Conservation (phyloP, 441 rosid genomes). For the California macrophylla region DNA sequence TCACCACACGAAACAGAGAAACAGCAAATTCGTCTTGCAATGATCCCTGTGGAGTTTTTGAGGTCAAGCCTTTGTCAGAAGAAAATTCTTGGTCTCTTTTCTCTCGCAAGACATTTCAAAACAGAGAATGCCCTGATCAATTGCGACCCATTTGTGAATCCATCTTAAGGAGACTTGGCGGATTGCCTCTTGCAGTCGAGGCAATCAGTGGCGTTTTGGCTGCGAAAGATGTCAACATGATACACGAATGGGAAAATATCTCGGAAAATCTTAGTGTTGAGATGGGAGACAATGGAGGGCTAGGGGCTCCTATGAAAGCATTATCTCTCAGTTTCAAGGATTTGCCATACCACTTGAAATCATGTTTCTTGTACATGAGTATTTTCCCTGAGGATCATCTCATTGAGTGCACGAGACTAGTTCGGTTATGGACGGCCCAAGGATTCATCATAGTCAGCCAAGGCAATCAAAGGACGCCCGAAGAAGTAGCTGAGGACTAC, state of each 20-base stretch:
- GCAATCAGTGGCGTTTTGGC: conserved; percentile 35
- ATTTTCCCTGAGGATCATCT: conserved; percentile 21
- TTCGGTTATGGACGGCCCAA: conserved; percentile 24
- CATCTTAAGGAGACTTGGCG: conserved; percentile 26
- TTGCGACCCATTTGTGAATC: conserved; percentile 20
- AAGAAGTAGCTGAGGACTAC: conserved; percentile 30
- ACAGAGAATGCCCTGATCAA: conserved; percentile 25
- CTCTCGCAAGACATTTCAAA: conserved; percentile 23
- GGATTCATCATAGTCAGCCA: conserved; percentile 20
- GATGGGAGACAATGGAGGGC: conserved; percentile 10
- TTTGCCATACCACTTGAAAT: conserved; percentile 23
- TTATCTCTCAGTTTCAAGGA: conserved; percentile 25
- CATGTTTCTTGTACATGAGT: conserved; percentile 24
- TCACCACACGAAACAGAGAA: conserved; percentile 25
- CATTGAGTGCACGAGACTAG: conserved; percentile 12
- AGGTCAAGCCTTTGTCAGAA: conserved; percentile 21
- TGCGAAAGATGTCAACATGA: conserved; percentile 16
- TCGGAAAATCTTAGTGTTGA: conserved; percentile 16
- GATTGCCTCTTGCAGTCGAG: conserved; percentile 35
- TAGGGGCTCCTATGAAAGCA: conserved; percentile 11
- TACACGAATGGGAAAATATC: conserved; percentile 24
- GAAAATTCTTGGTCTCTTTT: conserved; percentile 28
- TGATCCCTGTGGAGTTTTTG: conserved; percentile 18
- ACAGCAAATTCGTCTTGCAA: conserved; percentile 20
- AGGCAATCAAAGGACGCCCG: conserved; percentile 15